phyloP scores from a whole-genome alignment of 805 yeast species.

The Candida loeiensis region DNA sequence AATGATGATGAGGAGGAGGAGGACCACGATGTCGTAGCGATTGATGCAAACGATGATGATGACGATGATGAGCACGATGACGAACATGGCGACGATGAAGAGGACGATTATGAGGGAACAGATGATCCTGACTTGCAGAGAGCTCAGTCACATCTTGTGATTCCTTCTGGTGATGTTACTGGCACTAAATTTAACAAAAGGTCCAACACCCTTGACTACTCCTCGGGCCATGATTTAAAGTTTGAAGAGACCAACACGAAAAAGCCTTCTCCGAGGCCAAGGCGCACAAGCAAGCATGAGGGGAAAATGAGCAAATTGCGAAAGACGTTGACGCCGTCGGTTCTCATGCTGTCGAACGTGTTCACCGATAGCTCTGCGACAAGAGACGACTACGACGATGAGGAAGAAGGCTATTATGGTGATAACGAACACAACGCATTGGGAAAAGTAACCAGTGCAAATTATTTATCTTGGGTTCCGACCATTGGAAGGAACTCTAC shows the following conservation, averaged over 20 bases:
- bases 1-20: conserved; percentile 12
- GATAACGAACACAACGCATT: conserved; percentile 12
- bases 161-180: conserved; percentile 33
- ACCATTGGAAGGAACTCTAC: conserved; percentile 91
- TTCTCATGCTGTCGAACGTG: conserved; percentile 8
- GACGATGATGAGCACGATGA: conserved; percentile 12
- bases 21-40: conserved; percentile 13
- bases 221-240: conserved; percentile 12
- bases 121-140: conserved; percentile 16
- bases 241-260: conserved; percentile 40
- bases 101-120: conserved; percentile 13
- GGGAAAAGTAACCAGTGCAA: conserved; percentile 43
- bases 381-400: conserved; percentile 14
- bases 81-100: conserved; percentile 9
- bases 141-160: conserved; percentile 32
- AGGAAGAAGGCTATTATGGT: conserved; percentile 12
- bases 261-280: conserved; percentile 25
- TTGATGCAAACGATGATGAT: conserved; percentile 13
- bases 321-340: conserved; percentile 11
- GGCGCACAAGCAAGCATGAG: conserved; percentile 2
- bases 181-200: conserved; percentile 39
- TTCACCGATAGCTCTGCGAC: conserved; percentile 12
- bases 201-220: conserved; percentile 47
- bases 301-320: conserved; percentile 8
- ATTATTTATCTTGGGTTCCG: conserved; percentile 85